Evolutionary conservation across 2,329 filamentous ascomycete genomes (phyloP).

Genomic region (Verticillium nonalfalfae): DNA sequence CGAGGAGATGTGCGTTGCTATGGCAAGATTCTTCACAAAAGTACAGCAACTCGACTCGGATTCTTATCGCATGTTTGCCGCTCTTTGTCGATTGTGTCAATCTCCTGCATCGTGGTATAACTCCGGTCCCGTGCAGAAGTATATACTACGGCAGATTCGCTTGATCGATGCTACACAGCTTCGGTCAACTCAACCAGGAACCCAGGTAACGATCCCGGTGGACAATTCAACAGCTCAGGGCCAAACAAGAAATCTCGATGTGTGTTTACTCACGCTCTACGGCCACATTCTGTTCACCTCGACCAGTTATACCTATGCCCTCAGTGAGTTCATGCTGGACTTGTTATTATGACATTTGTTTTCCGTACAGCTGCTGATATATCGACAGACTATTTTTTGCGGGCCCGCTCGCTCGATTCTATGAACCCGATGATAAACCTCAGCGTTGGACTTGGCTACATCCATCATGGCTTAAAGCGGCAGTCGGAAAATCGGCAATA

Average conservation of each 20-base stretch:
- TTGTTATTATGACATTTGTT: background rate
- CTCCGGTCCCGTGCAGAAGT: slow-evolving; percentile 80
- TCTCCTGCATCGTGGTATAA: slow-evolving; percentile 71
- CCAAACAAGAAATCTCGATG: slow-evolving; percentile 53
- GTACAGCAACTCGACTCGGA: slow-evolving; percentile 75
- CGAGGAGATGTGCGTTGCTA: slow-evolving; percentile 64
- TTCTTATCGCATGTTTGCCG: slow-evolving; percentile 75
- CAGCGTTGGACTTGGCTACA: slow-evolving; percentile 74
- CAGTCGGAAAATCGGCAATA: slow-evolving; percentile 88
- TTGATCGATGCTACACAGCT: slow-evolving; percentile 59
- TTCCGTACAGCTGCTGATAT: background rate
- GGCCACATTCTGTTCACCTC: slow-evolving; percentile 84
- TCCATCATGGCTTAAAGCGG: slow-evolving; percentile 84
- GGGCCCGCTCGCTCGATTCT: slow-evolving; percentile 68
- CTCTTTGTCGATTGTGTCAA: slow-evolving; percentile 70
- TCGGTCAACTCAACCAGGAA: slow-evolving; percentile 24
- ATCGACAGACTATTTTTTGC: slow-evolving; percentile 68
- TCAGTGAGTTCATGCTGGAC: slow-evolving; percentile 48
- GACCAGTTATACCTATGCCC: slow-evolving; percentile 73
- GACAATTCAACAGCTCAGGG: slow-evolving; percentile 23
- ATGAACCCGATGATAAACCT: slow-evolving; percentile 74
- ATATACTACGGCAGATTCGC: slow-evolving; percentile 85
- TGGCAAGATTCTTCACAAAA: slow-evolving; percentile 78
- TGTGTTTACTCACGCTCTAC: slow-evolving; percentile 79
- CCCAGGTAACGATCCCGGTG: slow-evolving; percentile 19